Conservation (phyloP, 805 yeast species). For the Kazachstania kunashirensis region DNA sequence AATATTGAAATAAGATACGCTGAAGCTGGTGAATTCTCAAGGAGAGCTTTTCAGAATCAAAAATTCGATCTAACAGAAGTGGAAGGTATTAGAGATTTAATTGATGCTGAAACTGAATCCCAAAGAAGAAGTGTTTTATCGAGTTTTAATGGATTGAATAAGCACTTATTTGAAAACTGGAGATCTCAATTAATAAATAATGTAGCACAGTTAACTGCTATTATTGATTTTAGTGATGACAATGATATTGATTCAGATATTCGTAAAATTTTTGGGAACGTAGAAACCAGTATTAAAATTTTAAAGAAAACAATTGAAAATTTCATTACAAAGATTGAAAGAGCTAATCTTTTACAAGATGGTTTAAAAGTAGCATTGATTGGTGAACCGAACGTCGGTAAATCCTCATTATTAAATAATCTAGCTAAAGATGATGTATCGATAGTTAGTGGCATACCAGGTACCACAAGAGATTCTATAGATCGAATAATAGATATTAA, state of each 20-base stretch:
- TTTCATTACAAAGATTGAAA: constrained; percentile 37
- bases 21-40: constrained; percentile 86
- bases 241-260: constrained; percentile 65
- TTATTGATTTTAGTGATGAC: constrained; percentile 93
- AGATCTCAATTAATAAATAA: constrained; percentile 51
- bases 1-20: constrained; percentile 59
- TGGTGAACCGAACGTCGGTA: constrained; percentile 97
- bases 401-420: constrained; percentile 74
- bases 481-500: constrained; percentile 72
- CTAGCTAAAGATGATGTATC: constrained; percentile 75
- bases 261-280: constrained; percentile 38
- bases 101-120: constrained; percentile 88
- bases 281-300: constrained; percentile 33
- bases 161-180: constrained; percentile 51
- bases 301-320: constrained; percentile 38
- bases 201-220: constrained; percentile 71
- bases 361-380: constrained; percentile 68
- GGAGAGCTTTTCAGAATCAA: constrained; percentile 77
- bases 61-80: constrained; percentile 78
- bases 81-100: constrained; percentile 81
- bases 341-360: constrained; percentile 52
- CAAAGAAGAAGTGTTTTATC: constrained; percentile 69
- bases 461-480: constrained; percentile 86
- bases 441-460: constrained; percentile 83
- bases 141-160: constrained; percentile 64